phyloP scores from a whole-genome alignment of 1,284 basidiomycete species.

The Trichosporon sp. region DNA sequence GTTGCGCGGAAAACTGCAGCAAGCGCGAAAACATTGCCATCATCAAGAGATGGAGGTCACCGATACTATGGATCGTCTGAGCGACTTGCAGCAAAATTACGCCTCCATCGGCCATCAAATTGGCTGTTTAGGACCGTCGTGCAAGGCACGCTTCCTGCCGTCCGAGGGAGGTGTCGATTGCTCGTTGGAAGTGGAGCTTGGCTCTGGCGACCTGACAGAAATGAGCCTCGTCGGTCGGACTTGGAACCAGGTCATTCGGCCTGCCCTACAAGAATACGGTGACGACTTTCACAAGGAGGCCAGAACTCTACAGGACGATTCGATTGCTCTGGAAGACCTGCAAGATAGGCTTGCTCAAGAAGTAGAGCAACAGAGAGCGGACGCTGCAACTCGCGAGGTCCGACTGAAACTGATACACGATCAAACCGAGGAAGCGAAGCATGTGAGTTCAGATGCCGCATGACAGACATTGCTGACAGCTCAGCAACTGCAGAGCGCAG shows the following conservation, averaged over 20 bases:
- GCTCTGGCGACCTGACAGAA: constrained; percentile 59
- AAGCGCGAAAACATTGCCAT: constrained; percentile 63
- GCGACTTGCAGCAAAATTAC: constrained; percentile 70
- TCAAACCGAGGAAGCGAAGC: constrained; percentile 69
- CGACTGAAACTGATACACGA: constrained; percentile 49
- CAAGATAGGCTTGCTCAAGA: constrained; percentile 58
- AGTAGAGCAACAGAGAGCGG: constrained; percentile 54
- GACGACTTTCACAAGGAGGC: constrained; percentile 63
- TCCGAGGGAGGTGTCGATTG: constrained; percentile 54
- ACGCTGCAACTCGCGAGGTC: constrained; percentile 60
- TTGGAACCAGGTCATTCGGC: constrained; percentile 63
- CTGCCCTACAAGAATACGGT: constrained; percentile 62
- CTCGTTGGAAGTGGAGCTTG: constrained; percentile 66
- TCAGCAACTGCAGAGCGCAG: constrained; percentile 36
- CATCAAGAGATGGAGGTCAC: constrained; percentile 71
- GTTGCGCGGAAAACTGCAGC: constrained; percentile 64
- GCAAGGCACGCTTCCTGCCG: not conserved
- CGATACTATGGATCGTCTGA: constrained; percentile 67
- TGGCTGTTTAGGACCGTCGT: constrained; percentile 39
- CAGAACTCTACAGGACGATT: constrained; percentile 63
- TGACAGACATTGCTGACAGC: not conserved
- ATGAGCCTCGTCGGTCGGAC: constrained; percentile 59
- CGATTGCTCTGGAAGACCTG: constrained; percentile 69
- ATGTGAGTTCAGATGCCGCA: constrained; percentile 52
- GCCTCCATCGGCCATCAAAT: constrained; percentile 64